Percentiles rank a stretch among this genome's conserved stretches.
Conservation (phyloP, 1,284 basidiomycete genomes). For the Cryptococcus jaspeensis region DNA sequence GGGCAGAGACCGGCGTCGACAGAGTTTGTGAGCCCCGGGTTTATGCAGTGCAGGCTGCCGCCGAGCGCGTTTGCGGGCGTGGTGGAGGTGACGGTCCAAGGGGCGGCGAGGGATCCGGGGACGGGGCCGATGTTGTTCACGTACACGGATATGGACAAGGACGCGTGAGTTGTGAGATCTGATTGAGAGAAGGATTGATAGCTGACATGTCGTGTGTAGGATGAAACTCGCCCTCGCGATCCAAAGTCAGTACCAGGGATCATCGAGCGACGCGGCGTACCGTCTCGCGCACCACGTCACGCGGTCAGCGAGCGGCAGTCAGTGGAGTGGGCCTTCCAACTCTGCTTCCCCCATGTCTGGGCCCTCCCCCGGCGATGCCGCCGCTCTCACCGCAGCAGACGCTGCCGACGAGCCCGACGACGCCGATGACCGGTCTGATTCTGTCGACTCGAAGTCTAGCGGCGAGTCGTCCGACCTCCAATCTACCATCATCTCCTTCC, state of each 20-base stretch:
- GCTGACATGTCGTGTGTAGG: conserved; percentile 13
- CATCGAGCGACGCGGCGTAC: conserved; percentile 36
- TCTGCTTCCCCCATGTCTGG: conserved; percentile 26
- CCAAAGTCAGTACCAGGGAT: conserved; percentile 33
- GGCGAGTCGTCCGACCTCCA: conserved; percentile 59
- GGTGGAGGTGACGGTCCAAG: conserved; percentile 82
- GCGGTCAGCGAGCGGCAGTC: conserved; percentile 25
- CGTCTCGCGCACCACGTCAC: conserved; percentile 37
- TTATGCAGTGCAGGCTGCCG: conserved; percentile 87
- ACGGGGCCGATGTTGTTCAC: conserved; percentile 35
- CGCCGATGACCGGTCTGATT: conserved; percentile 8
- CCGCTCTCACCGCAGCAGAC: neutral
- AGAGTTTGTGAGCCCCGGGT: conserved; percentile 88
- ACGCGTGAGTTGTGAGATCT: conserved; percentile 30
- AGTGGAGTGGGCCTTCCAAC: conserved; percentile 34
- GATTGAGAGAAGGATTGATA: neutral
- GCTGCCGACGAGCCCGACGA: conserved; percentile 7
- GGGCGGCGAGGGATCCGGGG: conserved; percentile 40
- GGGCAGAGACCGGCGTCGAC: conserved; percentile 81
- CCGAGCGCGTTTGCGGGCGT: conserved; percentile 78
- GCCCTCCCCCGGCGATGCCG: conserved; percentile 16
- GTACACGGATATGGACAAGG: conserved; percentile 42
- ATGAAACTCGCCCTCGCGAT: conserved; percentile 46
- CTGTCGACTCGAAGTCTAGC: neutral
- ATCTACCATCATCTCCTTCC: conserved; percentile 71